phyloP scores from a whole-genome alignment of 441 rosid species.

The Theobroma grandiflorum region DNA sequence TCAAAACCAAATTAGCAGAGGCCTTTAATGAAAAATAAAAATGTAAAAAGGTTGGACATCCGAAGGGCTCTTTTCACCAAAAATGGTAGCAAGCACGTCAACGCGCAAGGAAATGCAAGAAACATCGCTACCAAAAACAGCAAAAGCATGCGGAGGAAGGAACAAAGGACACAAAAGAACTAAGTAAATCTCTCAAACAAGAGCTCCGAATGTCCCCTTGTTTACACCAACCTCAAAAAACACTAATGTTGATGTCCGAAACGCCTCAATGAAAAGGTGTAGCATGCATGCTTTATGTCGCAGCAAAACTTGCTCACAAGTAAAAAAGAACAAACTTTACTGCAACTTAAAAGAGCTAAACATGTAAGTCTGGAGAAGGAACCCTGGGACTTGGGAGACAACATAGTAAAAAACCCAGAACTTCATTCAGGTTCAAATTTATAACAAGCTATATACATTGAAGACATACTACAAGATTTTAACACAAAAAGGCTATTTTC shows the following conservation, averaged over 20 bases:
- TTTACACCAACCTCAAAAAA: not conserved
- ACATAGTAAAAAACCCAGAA: constrained; percentile 17
- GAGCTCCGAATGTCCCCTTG: not conserved
- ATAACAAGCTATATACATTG: constrained; percentile 40
- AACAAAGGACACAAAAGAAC: not conserved
- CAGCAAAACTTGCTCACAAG: not conserved
- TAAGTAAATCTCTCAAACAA: not conserved
- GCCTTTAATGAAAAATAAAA: not conserved
- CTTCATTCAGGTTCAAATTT: constrained; percentile 31
- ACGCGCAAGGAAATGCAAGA: too few species aligned
- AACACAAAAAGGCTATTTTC: constrained; percentile 36
- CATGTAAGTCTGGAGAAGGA: not conserved
- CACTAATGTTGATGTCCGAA: not conserved
- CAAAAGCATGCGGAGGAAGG: not conserved
- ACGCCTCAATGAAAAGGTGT: not conserved
- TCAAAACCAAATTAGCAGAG: not conserved
- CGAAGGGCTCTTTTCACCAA: not conserved
- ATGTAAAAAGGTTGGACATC: not conserved
- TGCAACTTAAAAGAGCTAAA: constrained; percentile 14
- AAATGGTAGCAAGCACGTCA: not conserved
- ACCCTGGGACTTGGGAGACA: not conserved
- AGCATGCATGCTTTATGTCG: not conserved
- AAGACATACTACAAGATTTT: constrained; percentile 27
- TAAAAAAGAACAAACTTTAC: not conserved
- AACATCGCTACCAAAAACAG: not conserved